phyloP scores from a whole-genome alignment of 306 rosid genomes.

The Vigna unguiculata region DNA sequence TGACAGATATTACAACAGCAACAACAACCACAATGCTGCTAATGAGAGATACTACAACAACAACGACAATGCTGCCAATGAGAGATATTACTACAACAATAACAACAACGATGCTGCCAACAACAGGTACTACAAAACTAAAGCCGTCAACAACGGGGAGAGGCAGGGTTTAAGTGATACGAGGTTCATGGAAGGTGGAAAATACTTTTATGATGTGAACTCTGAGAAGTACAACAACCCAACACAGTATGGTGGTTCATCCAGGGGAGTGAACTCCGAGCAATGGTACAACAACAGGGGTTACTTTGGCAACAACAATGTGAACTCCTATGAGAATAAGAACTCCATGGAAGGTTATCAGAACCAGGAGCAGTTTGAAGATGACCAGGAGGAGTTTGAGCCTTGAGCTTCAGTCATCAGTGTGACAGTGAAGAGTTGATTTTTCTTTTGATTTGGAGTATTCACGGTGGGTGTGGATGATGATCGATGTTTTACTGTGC shows the following conservation, averaged over 20 bases:
- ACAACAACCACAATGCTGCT: slow-evolving; percentile 13
- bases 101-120: slow-evolving; percentile 14
- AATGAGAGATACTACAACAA: slow-evolving; percentile 22
- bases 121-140: slow-evolving; percentile 24
- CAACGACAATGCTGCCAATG: slow-evolving; percentile 42
- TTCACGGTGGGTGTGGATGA: slow-evolving; percentile 36
- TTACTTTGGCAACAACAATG: slow-evolving; percentile 60
- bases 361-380: slow-evolving; percentile 62
- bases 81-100: slow-evolving; percentile 12
- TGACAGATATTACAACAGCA: slow-evolving; percentile 10
- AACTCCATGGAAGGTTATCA: slow-evolving; percentile 67
- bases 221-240: slow-evolving; percentile 61
- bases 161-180: slow-evolving; percentile 89
- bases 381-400: slow-evolving; percentile 60
- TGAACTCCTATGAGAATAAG: slow-evolving; percentile 45
- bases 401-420: slow-evolving; percentile 58
- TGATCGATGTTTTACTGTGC: slow-evolving; percentile 48
- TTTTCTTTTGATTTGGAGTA: slow-evolving; percentile 28
- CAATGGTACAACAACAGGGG: slow-evolving; percentile 57
- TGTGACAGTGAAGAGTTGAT: slow-evolving; percentile 45
- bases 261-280: slow-evolving; percentile 48
- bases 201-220: slow-evolving; percentile 55
- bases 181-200: slow-evolving; percentile 74
- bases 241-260: slow-evolving; percentile 47
- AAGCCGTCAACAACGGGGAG: slow-evolving; percentile 46